Evolutionary conservation across 768 basidiomycete genomes (phyloP), one percentile per base, ranked within the genome.

Genomic region (Suillus tomentosus): DNA sequence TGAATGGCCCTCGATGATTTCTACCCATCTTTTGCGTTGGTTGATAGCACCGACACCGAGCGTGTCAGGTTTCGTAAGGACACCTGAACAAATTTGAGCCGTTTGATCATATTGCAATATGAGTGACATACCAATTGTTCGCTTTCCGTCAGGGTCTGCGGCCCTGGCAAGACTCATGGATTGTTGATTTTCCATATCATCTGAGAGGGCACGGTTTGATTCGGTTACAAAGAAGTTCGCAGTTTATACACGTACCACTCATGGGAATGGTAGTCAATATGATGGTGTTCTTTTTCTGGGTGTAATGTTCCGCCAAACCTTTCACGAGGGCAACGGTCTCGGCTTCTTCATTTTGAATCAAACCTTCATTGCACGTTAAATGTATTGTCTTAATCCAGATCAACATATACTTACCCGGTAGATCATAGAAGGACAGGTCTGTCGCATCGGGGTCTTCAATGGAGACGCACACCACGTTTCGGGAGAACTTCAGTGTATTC

Each of bases 181-280:
- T 61, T 81, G 82, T 68, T 86, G 85, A 66, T 86, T 87, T 66
- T 87, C 81, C 60, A 85, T 81, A 63, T 88, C 87, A 59, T 85
- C 86, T 87, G 22, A 7, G 17, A 40, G 31, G 8, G 17, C 31
- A 27, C 27, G 27, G 27, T 2, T 57, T 1, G 27, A 27, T 6
- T 58, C 11, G 6, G 17, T 19, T 11, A 5, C 42, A n/a, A 13
- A 13, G 2, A 2, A 42, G 42, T 58, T 58, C 27, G 22, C 9
- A 24, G 40, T 27, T 34, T 24, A 43, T 24, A 31, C 39, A 53
- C 73, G 31, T 56, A 84, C 84, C 84, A 64, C 80, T 81, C 84
- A 85, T 84, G 0, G 84, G 82, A 7, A 85, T 69, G 3, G 84
- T 80, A 1, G 86, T 78, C 5, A 87, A 73, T 36, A 87, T 87